Conservation (phyloP, 108 stramenopile genomes). For the Discostella stelligeroides region DNA sequence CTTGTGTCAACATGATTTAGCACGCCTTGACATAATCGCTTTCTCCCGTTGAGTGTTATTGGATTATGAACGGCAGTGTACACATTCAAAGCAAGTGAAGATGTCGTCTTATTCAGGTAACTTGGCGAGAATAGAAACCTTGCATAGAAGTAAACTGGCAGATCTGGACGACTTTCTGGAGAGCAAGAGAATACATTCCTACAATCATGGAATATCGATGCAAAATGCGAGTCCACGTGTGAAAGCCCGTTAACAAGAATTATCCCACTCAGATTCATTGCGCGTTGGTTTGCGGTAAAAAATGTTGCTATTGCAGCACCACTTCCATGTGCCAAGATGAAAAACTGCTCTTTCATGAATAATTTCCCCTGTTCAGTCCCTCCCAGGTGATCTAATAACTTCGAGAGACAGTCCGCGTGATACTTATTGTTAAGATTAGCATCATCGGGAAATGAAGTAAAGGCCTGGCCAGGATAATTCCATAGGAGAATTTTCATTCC, state of each 20-base stretch:
- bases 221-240: conserved; percentile 83
- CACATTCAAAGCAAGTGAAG: conserved; percentile 85
- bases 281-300: conserved; percentile 59
- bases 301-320: conserved; percentile 77
- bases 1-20: conserved; percentile 76
- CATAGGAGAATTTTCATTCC: conserved; percentile 82
- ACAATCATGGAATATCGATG: conserved; percentile 88
- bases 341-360: conserved; percentile 61
- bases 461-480: conserved; percentile 92
- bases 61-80: conserved; percentile 91
- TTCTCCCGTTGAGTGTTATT: conserved; percentile 74
- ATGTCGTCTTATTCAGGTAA: conserved; percentile 80
- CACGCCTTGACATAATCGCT: conserved; percentile 76
- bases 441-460: conserved; percentile 75
- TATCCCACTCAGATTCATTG: conserved; percentile 62
- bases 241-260: conserved; percentile 73
- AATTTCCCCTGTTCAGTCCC: conserved; percentile 56
- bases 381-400: conserved; percentile 69
- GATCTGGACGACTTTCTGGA: conserved; percentile 82
- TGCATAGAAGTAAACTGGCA: conserved; percentile 89
- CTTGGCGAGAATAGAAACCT: conserved; percentile 79
- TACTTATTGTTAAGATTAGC: conserved; percentile 86
- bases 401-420: conserved; percentile 68
- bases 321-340: conserved; percentile 77
- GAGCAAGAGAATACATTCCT: conserved; percentile 82